Evolutionary conservation across 1,284 basidiomycete genomes (phyloP).

Genomic region (Puccinia triticina): DNA sequence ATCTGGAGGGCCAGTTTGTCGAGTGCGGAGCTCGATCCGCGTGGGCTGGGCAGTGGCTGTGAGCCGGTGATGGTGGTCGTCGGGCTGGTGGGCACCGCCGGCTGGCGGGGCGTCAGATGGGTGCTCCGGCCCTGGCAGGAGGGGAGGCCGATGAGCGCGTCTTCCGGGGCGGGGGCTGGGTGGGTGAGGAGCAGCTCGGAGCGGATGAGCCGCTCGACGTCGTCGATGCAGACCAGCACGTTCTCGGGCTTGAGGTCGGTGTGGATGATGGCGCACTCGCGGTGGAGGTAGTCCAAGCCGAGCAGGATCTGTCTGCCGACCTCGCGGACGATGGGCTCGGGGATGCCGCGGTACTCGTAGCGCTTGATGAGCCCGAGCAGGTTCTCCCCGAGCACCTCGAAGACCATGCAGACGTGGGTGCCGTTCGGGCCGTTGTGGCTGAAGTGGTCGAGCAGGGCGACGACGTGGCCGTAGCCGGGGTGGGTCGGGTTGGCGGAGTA

Average conservation of each 20-base stretch:
- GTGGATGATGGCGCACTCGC: slow-evolving; percentile 92
- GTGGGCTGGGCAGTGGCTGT: slow-evolving; percentile 82
- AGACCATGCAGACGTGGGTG: slow-evolving; percentile 98
- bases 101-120: slow-evolving; percentile 94
- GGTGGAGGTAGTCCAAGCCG: slow-evolving; percentile 96
- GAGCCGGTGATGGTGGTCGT: slow-evolving; percentile 87
- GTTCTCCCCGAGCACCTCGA: slow-evolving; percentile 97
- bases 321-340: slow-evolving; percentile 89
- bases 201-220: slow-evolving; percentile 90
- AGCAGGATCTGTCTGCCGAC: slow-evolving; percentile 95
- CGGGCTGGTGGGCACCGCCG: slow-evolving; percentile 28
- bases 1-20: slow-evolving; percentile 92
- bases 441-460: slow-evolving; percentile 96
- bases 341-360: slow-evolving; percentile 92
- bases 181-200: slow-evolving; percentile 75
- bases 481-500: slow-evolving; percentile 75
- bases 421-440: slow-evolving; percentile 95
- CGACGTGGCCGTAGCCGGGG: slow-evolving; percentile 66
- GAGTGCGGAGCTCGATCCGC: slow-evolving; percentile 75
- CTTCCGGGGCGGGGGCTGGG: slow-evolving; percentile 61
- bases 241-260: slow-evolving; percentile 95
- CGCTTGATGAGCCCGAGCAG: slow-evolving; percentile 96
- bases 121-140: slow-evolving; percentile 93
- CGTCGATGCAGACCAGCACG: slow-evolving; percentile 94
- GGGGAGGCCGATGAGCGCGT: slow-evolving; percentile 87